Base-by-base conservation (phyloP, 2,329 filamentous ascomycete species). In the Plenodomus tracheiphilus region DNA sequence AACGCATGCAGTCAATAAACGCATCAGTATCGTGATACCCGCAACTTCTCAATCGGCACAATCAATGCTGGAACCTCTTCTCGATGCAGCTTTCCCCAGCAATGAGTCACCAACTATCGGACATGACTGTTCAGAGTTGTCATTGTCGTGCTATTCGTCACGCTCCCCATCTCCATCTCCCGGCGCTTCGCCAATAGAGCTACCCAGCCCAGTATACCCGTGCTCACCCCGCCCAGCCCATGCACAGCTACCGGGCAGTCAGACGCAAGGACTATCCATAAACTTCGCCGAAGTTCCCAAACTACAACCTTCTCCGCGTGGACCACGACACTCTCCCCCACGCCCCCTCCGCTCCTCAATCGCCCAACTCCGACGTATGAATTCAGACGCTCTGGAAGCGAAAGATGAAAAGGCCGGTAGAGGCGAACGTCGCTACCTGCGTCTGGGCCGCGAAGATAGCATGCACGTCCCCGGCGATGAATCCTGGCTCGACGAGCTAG, bases 331-430 rank as follows among this genome's bases (percentile, higher is more conserved):
- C 2, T 64, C 62, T 8, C 71, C 74, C 2, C 65, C 69, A 1
- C 68, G 68, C 44, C 67, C 69, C 11, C 57, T 77, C 4, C 68
- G 73, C 13, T 65, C 68, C 25, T 73, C 71, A 7, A 72, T 75
- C 36, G 52, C 65, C 65, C 49, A 69, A 16, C 62, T 77, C 3
- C 62, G 75, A 5, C 66, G 74, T 17, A 76, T 76, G 74, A 77
- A 77, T 54, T 73, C 69, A 20, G 74, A 76, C 43, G 66, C 70
- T 2, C 43, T 42, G 6, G 49, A 55, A 17, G 53, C 55, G 4
- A 51, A 52, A 19, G 53, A 52, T 13, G 44, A 61, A 39, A 53
- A 58, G 38, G 53, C 58, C 8, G 68, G 64, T 9, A 45, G 57
- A 2, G 67, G 63, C 8, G 69, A 69, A 41, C 56, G 72, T 0